A percentile compares a stretch with the other conserved stretches of the same genome.
Conservation (phyloP, 2,329 filamentous ascomycete species). For the Reticulascus tulasneorum region DNA sequence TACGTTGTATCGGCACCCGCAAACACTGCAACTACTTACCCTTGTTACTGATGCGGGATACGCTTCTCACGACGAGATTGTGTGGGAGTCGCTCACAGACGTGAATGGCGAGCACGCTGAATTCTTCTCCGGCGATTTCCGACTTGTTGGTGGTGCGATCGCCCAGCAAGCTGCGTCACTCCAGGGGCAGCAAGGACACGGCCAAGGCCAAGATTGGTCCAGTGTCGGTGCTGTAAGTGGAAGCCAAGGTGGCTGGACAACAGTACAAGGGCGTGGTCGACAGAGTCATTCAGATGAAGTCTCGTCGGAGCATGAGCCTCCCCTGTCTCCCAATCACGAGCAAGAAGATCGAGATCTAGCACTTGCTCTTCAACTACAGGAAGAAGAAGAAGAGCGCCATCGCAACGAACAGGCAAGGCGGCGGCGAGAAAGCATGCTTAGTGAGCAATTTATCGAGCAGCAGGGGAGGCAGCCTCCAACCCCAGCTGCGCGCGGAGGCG, state of each 20-base stretch:
- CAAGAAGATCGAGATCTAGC: conserved; percentile 86
- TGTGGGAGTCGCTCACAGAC: conserved; percentile 92
- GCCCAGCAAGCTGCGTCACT: conserved; percentile 14
- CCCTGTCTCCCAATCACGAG: conserved; percentile 43
- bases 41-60: conserved; percentile 94
- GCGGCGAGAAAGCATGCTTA: conserved; percentile 62
- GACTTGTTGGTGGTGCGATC: conserved; percentile 64
- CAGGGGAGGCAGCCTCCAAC: conserved; percentile 40
- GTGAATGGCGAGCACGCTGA: conserved; percentile 79
- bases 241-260: conserved; percentile 47
- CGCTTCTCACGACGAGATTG: conserved; percentile 79
- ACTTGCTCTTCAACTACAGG: conserved; percentile 85
- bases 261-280: conserved; percentile 34
- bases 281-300: conserved; percentile 3
- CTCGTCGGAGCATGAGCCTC: conserved; percentile 17
- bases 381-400: conserved; percentile 83
- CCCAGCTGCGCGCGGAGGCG: conserved; percentile 13
- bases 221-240: background rate
- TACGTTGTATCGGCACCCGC: conserved; percentile 84
- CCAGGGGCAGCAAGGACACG: background rate
- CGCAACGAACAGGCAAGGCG: conserved; percentile 58
- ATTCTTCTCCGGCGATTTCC: conserved; percentile 88
- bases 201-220: conserved; percentile 2
- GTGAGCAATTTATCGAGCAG: conserved; percentile 67
- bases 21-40: conserved; percentile 70